These are phyloP conservation scores for Monosporascus sp. DNA, from an alignment of 2,329 filamentous ascomycete species.

Conservation along the genomic window DNA sequence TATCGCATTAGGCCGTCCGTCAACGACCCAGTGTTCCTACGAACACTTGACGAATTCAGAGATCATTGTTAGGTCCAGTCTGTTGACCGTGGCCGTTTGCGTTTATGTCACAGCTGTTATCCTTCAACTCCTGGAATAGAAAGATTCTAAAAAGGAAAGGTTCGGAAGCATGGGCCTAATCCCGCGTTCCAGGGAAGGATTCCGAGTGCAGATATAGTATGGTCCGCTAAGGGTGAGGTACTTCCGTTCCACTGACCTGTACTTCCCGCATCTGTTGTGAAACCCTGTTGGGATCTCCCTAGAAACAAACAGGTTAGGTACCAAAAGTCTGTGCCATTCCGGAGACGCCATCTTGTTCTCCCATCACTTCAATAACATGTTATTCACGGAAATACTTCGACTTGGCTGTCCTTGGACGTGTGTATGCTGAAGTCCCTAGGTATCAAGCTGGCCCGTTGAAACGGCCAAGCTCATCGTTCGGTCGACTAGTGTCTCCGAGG, in stretches of 20 bases:
- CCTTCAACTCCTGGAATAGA: background rate
- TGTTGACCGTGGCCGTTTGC: too few species aligned
- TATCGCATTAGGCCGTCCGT: slow-evolving; percentile 11
- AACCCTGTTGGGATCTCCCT: slow-evolving; percentile 16
- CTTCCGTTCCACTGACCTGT: slow-evolving; percentile 20
- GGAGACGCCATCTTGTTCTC: background rate
- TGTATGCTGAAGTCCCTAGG: background rate
- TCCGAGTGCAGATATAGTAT: background rate
- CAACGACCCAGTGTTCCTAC: slow-evolving; percentile 9
- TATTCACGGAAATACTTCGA: background rate
- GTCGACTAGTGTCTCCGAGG: background rate
- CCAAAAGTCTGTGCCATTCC: slow-evolving; percentile 5
- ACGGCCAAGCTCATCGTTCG: background rate
- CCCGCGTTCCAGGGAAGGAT: slow-evolving; percentile 13
- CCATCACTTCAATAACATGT: background rate
- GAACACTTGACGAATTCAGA: background rate
- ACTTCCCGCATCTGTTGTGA: slow-evolving; percentile 13
- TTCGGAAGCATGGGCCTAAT: background rate
- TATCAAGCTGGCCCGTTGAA: background rate
- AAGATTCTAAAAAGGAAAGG: background rate
- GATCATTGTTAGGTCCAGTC: background rate
- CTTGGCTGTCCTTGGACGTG: background rate
- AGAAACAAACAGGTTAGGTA: slow-evolving; percentile 17
- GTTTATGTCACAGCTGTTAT: background rate
- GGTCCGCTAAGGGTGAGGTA: slow-evolving; percentile 10